Evolutionary conservation across 2,329 filamentous ascomycete genomes (phyloP), one percentile per base, ranked within the genome.

Genomic region (Mollisia scopiformis): DNA sequence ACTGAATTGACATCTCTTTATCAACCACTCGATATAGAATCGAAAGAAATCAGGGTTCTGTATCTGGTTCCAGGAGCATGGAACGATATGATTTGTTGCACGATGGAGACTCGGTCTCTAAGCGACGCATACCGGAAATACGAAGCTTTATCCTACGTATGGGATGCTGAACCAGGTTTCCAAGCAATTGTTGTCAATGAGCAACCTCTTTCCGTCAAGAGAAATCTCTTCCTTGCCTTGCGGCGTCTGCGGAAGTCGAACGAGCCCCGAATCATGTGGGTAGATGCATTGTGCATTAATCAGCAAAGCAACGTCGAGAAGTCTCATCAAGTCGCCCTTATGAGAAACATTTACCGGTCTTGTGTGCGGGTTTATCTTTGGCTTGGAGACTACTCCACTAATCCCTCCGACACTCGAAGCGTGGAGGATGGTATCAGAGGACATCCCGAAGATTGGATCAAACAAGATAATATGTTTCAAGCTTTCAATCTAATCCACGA

Each of bases 241-340:
- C 39, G 47, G 5, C 58, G 55, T 7, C 37, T 57, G n/a, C 27
- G 54, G 21, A 33, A 47, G 16, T 16, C 16, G 8, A 19, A 25
- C 21, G 33, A 37, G 11, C 16, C 28, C 6, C 43, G 52, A 25
- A 19, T 37, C 6, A 41, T 61, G 10, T 61, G 58, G 58, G 46
- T 41, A 1, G 58, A 61, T 54, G 53, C 53, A 6, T 43, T 57
- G 6, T 62, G 59, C 35, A 62, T 62, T 30, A 31, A 62, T 33
- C 59, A 79, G 78, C 23, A 80, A 73, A 56, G 47, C 19, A 19
- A 39, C 3, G 39, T 19, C 2, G 58, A 61, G 39, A 57, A 53
- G 52, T 46, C 35, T 3, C 50, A 57, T 13, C 58, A 61, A 28
- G 54, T 61, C 4, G 53, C 23, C 8, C 39, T 43, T 11, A 61